Evolutionary conservation across 306 rosid species (phyloP).

Genomic region (Mimosa pudica): DNA sequence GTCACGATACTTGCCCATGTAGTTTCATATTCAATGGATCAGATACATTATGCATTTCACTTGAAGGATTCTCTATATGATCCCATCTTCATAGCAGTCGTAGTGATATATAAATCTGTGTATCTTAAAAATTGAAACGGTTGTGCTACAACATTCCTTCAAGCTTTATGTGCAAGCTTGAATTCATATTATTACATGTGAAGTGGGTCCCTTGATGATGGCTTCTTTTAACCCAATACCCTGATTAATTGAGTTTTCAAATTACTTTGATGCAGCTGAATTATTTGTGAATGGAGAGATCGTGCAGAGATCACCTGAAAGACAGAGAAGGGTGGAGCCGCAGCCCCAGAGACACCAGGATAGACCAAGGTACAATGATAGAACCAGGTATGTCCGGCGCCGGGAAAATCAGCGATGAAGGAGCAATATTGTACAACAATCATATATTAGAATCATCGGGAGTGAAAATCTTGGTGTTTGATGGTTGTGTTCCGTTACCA

Average conservation of each 20-base stretch:
- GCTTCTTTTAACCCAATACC: not conserved
- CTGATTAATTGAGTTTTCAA: conserved; percentile 17
- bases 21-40: not conserved
- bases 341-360: conserved; percentile 52
- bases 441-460: not conserved
- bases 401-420: conserved; percentile 67
- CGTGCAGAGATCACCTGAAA: conserved; percentile 89
- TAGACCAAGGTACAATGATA: conserved; percentile 91
- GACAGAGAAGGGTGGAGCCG: conserved; percentile 51
- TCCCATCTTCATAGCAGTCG: not conserved
- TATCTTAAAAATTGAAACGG: not conserved
- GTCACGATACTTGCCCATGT: not conserved
- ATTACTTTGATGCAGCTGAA: conserved; percentile 66
- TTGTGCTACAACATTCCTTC: not conserved
- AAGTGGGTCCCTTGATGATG: not conserved
- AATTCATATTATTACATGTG: not conserved
- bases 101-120: not conserved
- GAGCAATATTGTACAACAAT: not conserved
- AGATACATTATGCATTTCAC: not conserved
- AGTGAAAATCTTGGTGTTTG: not conserved
- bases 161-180: not conserved
- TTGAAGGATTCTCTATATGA: not conserved
- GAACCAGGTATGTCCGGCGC: conserved; percentile 81
- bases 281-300: conserved; percentile 90
- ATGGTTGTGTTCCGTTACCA: not conserved